Base-by-base conservation (phyloP, 2,329 filamentous ascomycete species). In the Fusarium sp. region DNA sequence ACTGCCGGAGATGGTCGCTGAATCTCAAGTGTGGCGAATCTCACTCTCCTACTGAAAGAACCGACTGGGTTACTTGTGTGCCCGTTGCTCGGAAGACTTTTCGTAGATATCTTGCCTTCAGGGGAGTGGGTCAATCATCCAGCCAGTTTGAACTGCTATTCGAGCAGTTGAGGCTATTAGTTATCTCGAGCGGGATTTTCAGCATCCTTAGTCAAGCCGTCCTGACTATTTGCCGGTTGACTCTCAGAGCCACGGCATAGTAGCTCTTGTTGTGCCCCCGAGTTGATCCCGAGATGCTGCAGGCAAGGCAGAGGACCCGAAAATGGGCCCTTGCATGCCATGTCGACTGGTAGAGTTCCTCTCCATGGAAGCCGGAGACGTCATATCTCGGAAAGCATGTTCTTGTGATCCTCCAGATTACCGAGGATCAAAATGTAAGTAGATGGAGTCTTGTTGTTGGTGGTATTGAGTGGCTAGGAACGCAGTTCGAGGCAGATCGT, bases 401-500 rank as follows among this genome's bases (percentile, higher is more conserved):
- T 66, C 29, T 24, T 42, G 47, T 37, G 29, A 56, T 67, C 59
- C 24, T 35, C 35, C 31, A 56, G 62, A 61, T 63, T 66, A 22
- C 62, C 64, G 54, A 72, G 52, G 60, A 64, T 14, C 24, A 50
- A n/a, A 38, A 47, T 20, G 61, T 35, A 61, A 27, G 31, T 16
- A 13, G 62, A 42, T 59, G 35, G n/a, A 29, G 62, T 57, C 24
- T 31, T 29, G 10, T 63, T 24, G 40, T 45, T 64, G 47, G 56
- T 52, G 62, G 45, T 27, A 57, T 40, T 47, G 68, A 63, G 38
- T 58, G 27, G 68, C 45, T 34, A n/a, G 38, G 37, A 54, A 34
- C 50, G 31, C 31, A 45, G 60, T 61, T 67, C 61, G 59, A 57
- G 47, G 10, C 24, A 29, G 71, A 66, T 66, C 37, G 42, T 57